Evolutionary conservation across 495 filamentous ascomycete species (phyloP).

Genomic region (Tirmania nivea): DNA sequence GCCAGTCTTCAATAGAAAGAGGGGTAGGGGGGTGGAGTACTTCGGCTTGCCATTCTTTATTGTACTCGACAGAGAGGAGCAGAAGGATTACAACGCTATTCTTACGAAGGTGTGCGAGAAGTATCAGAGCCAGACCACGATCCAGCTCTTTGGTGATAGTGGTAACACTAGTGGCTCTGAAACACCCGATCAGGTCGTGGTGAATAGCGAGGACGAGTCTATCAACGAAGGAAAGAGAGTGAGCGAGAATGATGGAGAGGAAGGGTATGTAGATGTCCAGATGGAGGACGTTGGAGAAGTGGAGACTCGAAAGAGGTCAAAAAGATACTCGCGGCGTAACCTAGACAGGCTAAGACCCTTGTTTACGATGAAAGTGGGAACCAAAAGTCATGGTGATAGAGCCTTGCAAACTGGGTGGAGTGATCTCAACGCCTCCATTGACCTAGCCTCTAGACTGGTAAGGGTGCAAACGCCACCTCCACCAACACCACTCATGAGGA

Average conservation of each 20-base stretch:
- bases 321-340: background rate
- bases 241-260: constrained; percentile 63
- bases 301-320: constrained; percentile 2
- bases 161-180: constrained; percentile 27
- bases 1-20: constrained; percentile 41
- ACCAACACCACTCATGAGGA: background rate
- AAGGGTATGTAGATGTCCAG: constrained; percentile 74
- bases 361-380: constrained; percentile 12
- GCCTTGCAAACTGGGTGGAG: constrained; percentile 11
- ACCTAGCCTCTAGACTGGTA: constrained; percentile 8
- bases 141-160: constrained; percentile 33
- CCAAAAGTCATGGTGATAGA: constrained; percentile 7
- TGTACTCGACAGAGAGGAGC: constrained; percentile 38
- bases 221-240: constrained; percentile 53
- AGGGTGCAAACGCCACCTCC: constrained; percentile 4
- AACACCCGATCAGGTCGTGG: constrained; percentile 39
- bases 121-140: constrained; percentile 38
- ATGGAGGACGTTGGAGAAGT: constrained; percentile 40
- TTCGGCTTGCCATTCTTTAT: constrained; percentile 41
- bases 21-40: background rate
- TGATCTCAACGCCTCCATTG: constrained; percentile 7
- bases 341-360: constrained; percentile 7
- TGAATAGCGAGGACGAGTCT: constrained; percentile 68
- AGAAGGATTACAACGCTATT: constrained; percentile 35
- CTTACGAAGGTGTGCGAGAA: constrained; percentile 37